Conservation (phyloP, 2,329 filamentous ascomycete species). For the Fusarium albidum region DNA sequence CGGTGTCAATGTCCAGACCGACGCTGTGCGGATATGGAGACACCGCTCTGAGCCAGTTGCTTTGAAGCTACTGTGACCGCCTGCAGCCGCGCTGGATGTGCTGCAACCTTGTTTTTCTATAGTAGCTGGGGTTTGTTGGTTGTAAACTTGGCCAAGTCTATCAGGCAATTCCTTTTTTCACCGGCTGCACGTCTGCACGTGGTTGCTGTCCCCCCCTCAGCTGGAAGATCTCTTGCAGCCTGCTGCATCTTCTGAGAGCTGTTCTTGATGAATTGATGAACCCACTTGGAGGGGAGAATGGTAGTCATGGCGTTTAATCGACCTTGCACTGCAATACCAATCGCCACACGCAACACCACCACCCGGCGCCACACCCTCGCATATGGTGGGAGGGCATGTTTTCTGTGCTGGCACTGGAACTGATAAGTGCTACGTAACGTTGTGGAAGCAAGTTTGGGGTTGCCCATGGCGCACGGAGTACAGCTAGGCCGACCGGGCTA, state of each 20-base stretch:
- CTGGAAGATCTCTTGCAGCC: constrained; percentile 16
- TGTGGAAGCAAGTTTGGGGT: neutral
- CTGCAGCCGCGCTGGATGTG: constrained; percentile 11
- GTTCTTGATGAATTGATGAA: too few relatives aligned
- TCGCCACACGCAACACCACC: constrained; percentile 20
- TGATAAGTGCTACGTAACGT: too few relatives aligned
- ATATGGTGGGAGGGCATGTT: neutral
- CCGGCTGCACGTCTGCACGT: constrained; percentile 34
- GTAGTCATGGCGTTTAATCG: neutral
- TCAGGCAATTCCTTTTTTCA: constrained; percentile 31
- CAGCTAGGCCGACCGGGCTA: constrained; percentile 16
- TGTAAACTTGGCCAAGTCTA: too few relatives aligned
- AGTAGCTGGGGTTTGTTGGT: too few relatives aligned
- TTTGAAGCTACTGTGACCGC: constrained; percentile 14
- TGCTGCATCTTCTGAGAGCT: too few relatives aligned
- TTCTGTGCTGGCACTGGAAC: constrained; percentile 4
- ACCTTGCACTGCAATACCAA: constrained; percentile 19
- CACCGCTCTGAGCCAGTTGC: neutral
- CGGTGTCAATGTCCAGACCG: constrained; percentile 21
- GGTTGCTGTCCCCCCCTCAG: constrained; percentile 27
- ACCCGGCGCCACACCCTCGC: constrained; percentile 11
- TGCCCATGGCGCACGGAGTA: constrained; percentile 15
- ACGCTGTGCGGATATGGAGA: constrained; percentile 20
- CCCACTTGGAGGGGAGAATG: neutral
- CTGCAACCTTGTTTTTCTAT: constrained; percentile 28